phyloP scores from a whole-genome alignment of 306 rosid genomes.

The Trifolium pratense region DNA sequence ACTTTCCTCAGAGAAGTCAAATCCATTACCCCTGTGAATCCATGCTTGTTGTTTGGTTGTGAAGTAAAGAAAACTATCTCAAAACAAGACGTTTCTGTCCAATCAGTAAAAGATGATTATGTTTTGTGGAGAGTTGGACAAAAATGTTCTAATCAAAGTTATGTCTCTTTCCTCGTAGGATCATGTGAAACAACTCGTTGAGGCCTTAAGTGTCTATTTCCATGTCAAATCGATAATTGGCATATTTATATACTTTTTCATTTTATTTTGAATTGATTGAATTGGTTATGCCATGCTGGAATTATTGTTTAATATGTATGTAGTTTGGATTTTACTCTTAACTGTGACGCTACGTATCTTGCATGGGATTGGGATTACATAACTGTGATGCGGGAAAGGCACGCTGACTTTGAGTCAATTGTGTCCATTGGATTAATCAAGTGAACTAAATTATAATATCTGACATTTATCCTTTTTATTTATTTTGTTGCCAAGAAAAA shows the following conservation, averaged over 20 bases:
- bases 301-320: neutral
- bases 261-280: neutral
- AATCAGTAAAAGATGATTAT: neutral
- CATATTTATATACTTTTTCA: neutral
- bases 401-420: no score
- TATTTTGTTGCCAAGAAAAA: no score
- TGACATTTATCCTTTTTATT: no score
- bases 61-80: neutral
- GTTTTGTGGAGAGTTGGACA: neutral
- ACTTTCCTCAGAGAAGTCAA: neutral
- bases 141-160: neutral
- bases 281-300: neutral
- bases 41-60: neutral
- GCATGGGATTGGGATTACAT: no score
- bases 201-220: neutral
- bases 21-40: neutral
- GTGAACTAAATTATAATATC: no score
- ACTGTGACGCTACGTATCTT: neutral
- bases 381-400: no score
- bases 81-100: neutral
- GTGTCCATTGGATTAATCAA: no score
- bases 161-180: neutral
- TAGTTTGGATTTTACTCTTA: neutral
- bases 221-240: neutral
- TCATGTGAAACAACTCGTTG: constrained; percentile 3